Evolutionary conservation across 805 yeast species (phyloP).

Genomic region (Candida khao-thaluensis): DNA sequence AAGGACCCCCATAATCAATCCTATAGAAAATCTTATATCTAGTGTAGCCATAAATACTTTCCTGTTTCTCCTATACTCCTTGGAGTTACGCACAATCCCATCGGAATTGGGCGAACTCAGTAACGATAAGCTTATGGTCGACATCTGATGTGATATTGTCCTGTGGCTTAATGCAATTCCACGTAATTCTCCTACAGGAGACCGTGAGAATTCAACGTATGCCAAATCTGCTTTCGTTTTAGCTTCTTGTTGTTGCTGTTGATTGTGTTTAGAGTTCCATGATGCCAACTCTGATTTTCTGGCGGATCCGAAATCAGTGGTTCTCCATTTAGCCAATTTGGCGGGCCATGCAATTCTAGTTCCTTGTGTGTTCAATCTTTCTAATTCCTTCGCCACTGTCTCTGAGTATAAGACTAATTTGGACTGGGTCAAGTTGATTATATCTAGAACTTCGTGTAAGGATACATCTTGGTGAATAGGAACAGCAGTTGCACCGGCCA

Average conservation of each 20-base stretch:
- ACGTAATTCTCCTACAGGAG: conserved; percentile 85
- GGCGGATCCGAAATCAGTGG: conserved; percentile 79
- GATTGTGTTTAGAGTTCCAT: conserved; percentile 22
- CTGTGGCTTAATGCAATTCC: conserved; percentile 93
- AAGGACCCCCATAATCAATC: conserved; percentile 77
- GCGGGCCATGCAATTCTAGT: conserved; percentile 64
- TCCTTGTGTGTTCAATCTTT: conserved; percentile 46
- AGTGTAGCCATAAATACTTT: conserved; percentile 53
- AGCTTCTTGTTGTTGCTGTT: conserved; percentile 14
- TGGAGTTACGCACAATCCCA: conserved; percentile 44
- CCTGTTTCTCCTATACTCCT: conserved; percentile 37
- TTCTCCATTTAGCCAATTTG: conserved; percentile 73
- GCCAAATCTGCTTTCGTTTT: conserved; percentile 58
- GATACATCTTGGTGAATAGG: conserved; percentile 81
- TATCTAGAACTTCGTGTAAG: conserved; percentile 64
- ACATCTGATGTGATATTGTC: conserved; percentile 87
- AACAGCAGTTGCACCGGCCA: conserved; percentile 92
- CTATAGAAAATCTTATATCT: conserved; percentile 61
- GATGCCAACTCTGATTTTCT: conserved; percentile 32
- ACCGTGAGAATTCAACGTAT: conserved; percentile 86
- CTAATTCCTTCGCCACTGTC: conserved; percentile 69
- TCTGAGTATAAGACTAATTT: conserved; percentile 82
- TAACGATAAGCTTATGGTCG: conserved; percentile 64
- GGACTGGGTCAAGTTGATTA: conserved; percentile 71
- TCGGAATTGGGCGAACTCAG: conserved; percentile 64